Evolutionary conservation across 2,329 filamentous ascomycete genomes (phyloP).

Genomic region (Mycosphaerella sp.): DNA sequence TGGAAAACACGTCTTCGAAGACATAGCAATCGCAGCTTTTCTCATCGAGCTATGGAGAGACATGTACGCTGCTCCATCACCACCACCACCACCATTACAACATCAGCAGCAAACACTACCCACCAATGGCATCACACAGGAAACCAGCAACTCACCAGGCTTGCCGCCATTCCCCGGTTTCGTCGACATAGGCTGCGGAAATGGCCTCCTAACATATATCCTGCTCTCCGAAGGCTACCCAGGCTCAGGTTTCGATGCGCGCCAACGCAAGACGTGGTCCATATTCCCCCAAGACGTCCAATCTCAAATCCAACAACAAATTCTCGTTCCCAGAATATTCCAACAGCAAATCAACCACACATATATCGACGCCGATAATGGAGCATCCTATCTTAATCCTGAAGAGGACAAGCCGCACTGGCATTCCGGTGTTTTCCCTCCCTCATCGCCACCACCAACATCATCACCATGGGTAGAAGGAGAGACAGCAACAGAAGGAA

Average conservation of each 20-base stretch:
- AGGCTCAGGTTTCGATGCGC: constrained; percentile 89
- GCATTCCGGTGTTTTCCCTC: constrained; percentile 58
- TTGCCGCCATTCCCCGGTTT: constrained; percentile 69
- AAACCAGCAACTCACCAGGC: constrained; percentile 16
- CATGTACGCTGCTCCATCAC: constrained; percentile 56
- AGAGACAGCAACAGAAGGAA: constrained; percentile 41
- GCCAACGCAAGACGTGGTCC: constrained; percentile 76
- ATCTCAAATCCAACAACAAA: constrained; percentile 50
- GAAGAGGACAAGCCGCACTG: background rate
- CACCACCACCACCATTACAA: background rate
- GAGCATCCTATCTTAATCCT: no score
- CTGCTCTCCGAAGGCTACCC: constrained; percentile 71
- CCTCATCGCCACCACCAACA: constrained; percentile 4
- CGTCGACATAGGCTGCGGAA: constrained; percentile 93
- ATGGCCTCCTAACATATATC: constrained; percentile 81
- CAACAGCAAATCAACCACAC: constrained; percentile 4
- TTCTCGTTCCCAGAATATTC: constrained; percentile 54
- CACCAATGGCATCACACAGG: background rate
- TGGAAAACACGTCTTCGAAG: constrained; percentile 90
- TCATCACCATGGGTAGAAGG: constrained; percentile 32
- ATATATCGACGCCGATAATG: background rate
- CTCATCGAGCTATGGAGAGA: constrained; percentile 83
- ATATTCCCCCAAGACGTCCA: constrained; percentile 55
- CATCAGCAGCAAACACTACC: background rate
- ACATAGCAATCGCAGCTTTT: constrained; percentile 84